Percentiles rank a stretch among this genome's conserved stretches.
Evolutionary conservation across 164 flowering plant genomes (phyloP).

Genomic region (Echeveria elegans): DNA sequence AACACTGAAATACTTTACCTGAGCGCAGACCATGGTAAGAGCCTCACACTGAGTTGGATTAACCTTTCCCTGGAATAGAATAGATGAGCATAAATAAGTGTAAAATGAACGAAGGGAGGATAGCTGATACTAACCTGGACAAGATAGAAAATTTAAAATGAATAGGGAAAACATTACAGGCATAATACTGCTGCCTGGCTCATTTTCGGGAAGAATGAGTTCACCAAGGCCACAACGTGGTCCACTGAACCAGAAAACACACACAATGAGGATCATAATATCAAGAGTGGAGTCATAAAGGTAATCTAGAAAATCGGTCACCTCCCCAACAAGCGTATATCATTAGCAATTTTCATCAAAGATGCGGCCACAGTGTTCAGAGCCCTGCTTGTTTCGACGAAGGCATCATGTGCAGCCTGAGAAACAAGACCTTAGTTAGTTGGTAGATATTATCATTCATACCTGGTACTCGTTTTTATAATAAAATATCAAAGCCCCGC

Average conservation of each 20-base stretch:
- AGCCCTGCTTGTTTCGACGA: conserved; percentile 94
- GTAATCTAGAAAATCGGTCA: conserved; percentile 12
- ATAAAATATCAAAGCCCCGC: neutral
- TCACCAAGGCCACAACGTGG: conserved; percentile 99
- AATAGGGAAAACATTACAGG: conserved; percentile 45
- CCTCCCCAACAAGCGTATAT: conserved; percentile 91
- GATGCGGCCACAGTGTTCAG: conserved; percentile 83
- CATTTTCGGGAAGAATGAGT: conserved; percentile 96
- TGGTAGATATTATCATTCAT: conserved; percentile 7
- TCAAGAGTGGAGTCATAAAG: conserved; percentile 2
- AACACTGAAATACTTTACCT: conserved; percentile 39
- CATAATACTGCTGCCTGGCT: conserved; percentile 99
- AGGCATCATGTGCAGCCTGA: conserved; percentile 99
- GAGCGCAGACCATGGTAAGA: conserved; percentile 96
- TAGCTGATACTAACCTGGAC: neutral
- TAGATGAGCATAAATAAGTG: conserved; percentile 6
- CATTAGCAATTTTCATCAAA: conserved; percentile 93
- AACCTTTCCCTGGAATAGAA: conserved; percentile 78
- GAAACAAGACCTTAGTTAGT: neutral
- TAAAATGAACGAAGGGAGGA: neutral
- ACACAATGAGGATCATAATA: conserved; percentile 5
- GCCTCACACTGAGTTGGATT: conserved; percentile 99
- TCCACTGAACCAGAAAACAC: conserved; percentile 49
- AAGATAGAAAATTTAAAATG: neutral
- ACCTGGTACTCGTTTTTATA: neutral